Percentiles rank a stretch among this genome's conserved stretches.
These are phyloP conservation scores for Hypseocharis bilobata DNA, from an alignment of 441 rosid species.

Conservation along the genomic window DNA sequence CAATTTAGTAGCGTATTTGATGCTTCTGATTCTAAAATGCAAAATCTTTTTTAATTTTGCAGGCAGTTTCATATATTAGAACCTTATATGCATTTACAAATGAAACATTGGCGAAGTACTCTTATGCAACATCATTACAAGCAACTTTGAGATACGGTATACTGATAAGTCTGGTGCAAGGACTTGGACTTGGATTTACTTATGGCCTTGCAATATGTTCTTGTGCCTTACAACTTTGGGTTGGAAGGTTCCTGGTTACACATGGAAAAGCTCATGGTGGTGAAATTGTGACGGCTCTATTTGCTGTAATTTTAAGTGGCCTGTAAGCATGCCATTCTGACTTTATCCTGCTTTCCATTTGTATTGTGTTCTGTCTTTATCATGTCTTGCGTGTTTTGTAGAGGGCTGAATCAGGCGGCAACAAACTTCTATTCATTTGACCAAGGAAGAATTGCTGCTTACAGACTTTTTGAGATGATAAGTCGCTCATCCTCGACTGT, in stretches of 20 bases:
- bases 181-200: slow-evolving; percentile 98
- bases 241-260: slow-evolving; percentile 73
- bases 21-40: slow-evolving; percentile 17
- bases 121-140: slow-evolving; percentile 94
- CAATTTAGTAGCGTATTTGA: not conserved
- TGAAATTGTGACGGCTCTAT: slow-evolving; percentile 81
- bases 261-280: slow-evolving; percentile 70
- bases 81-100: slow-evolving; percentile 94
- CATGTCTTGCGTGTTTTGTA: slow-evolving; percentile 30
- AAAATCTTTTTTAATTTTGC: slow-evolving; percentile 28
- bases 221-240: slow-evolving; percentile 96
- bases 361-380: slow-evolving; percentile 15
- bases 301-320: slow-evolving; percentile 95
- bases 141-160: slow-evolving; percentile 95
- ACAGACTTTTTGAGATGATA: slow-evolving; percentile 96
- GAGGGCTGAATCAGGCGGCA: slow-evolving; percentile 97
- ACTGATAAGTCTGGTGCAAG: slow-evolving; percentile 95
- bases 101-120: slow-evolving; percentile 95
- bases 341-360: slow-evolving; percentile 13
- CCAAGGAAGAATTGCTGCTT: slow-evolving; percentile 96
- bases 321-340: slow-evolving; percentile 55
- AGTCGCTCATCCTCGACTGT: slow-evolving; percentile 69
- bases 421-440: slow-evolving; percentile 96
- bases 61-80: slow-evolving; percentile 80
- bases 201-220: slow-evolving; percentile 99